Base-by-base conservation (phyloP, 805 yeast species). In the Blastobotrys americana region DNA sequence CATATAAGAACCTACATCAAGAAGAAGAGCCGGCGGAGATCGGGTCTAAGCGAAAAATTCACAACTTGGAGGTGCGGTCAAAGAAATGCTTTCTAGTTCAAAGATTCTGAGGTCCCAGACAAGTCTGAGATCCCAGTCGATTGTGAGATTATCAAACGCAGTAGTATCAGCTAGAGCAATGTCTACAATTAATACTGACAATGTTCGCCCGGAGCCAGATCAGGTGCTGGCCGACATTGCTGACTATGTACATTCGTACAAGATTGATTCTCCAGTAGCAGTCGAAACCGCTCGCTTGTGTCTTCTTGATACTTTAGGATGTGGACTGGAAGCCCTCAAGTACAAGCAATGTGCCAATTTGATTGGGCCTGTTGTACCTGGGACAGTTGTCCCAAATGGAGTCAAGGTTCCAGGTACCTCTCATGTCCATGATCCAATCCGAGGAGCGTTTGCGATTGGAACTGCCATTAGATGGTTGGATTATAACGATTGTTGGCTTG, bases 401-500 rank as follows among this genome's bases (percentile, higher is more conserved):
- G 64, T 78, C n/a, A 69, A 66, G 41, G 72, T 77, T 34, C 67
- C 73, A 25, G 82, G 82, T 23, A 77, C 82, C 2, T 49, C 57
- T 35, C 66, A 69, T 52, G 68, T 65, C 46, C 58, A 72, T 52
- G 81, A 77, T 56, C 82, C 82, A 15, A 65, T 77, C 36, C 69
- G 75, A 45, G 82, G 76, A 36, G 80, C 81, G 16, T 77, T 77
- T 63, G 63, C 74, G 35, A 72, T 75, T 47, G 81, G 81, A 6
- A 71, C 80, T 17, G 59, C 71, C 46, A 74, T 77, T 53, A 68
- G 82, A 46, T 77, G 82, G 82, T 61, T 77, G 45, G 82, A 77
- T 52, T 77, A 69, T 64, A 77, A 77, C 50, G 82, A 77, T 56
- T 77, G 82, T 59, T 77, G 82, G 82, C 60, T 77, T 34, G 82